phyloP scores from a whole-genome alignment of 345 rosid genomes.

The Salix viminalis region DNA sequence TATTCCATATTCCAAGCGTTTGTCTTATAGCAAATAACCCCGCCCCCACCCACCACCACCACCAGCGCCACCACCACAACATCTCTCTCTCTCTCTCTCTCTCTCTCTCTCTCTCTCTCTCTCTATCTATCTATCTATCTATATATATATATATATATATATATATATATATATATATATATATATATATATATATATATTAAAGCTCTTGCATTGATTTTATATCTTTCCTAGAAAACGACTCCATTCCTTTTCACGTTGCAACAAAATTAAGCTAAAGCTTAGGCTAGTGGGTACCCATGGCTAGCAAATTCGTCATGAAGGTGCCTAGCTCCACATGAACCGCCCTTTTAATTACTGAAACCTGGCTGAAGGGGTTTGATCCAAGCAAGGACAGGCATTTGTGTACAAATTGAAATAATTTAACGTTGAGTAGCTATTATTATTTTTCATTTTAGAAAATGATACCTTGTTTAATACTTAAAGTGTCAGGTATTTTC shows the following conservation, averaged over 20 bases:
- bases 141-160: too few relatives aligned
- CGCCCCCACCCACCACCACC: too few relatives aligned
- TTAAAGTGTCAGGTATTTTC: neutral
- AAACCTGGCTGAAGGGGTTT: neutral
- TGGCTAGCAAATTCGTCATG: neutral
- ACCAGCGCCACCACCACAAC: too few relatives aligned
- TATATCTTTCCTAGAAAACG: neutral
- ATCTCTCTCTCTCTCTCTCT: too few relatives aligned
- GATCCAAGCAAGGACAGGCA: slow-evolving; percentile 28
- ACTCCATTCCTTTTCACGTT: slow-evolving; percentile 15
- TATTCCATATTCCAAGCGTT: slow-evolving; percentile 89
- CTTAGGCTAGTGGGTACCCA: slow-evolving; percentile 1
- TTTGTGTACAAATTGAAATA: neutral
- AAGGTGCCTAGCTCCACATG: neutral
- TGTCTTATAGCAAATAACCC: slow-evolving; percentile 51
- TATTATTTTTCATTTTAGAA: neutral
- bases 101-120: too few relatives aligned
- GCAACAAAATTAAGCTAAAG: slow-evolving; percentile 1
- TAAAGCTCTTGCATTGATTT: neutral
- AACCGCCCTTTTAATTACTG: neutral
- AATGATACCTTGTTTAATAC: neutral
- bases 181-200: too few relatives aligned
- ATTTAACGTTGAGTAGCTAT: too few relatives aligned
- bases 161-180: too few relatives aligned
- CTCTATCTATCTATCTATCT: too few relatives aligned